Evolutionary conservation across 805 yeast species (phyloP).

Genomic region (Barnettozyma populi): DNA sequence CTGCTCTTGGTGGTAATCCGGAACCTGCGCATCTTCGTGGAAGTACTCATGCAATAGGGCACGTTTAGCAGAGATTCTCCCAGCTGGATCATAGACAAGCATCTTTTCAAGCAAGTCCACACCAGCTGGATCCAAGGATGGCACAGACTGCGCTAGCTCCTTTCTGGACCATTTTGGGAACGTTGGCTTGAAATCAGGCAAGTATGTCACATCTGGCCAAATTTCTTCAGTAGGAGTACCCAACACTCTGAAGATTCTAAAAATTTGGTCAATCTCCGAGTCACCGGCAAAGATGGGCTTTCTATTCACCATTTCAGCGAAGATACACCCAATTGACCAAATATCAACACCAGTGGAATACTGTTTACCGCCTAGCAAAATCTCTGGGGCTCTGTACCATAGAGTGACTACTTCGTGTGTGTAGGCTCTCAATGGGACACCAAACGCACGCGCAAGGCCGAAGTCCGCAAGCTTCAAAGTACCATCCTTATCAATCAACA

Average conservation of each 20-base stretch:
- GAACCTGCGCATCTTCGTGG: constrained; percentile 40
- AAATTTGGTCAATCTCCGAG: constrained; percentile 95
- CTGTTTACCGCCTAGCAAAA: constrained; percentile 91
- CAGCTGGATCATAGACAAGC: constrained; percentile 88
- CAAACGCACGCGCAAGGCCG: constrained; percentile 95
- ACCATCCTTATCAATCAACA: constrained; percentile 92
- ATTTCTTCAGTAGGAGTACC: constrained; percentile 92
- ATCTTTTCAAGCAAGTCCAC: constrained; percentile 74
- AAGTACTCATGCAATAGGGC: constrained; percentile 89
- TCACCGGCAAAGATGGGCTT: constrained; percentile 96
- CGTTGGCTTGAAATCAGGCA: constrained; percentile 91
- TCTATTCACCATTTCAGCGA: constrained; percentile 96
- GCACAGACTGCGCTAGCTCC: constrained; percentile 64
- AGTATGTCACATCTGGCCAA: constrained; percentile 90
- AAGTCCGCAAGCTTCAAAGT: constrained; percentile 88
- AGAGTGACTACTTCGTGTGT: constrained; percentile 97
- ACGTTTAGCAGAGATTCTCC: constrained; percentile 89
- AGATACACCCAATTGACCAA: constrained; percentile 98
- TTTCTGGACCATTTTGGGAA: constrained; percentile 87
- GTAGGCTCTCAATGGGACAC: constrained; percentile 93
- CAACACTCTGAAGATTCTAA: constrained; percentile 82
- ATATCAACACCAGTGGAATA: constrained; percentile 97
- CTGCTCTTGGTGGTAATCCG: constrained; percentile 23
- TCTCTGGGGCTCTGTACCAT: constrained; percentile 98
- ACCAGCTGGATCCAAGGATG: constrained; percentile 78